phyloP scores from a whole-genome alignment of 192 early-diverging fungal genomes.

The Umbelopsis vinacea region DNA sequence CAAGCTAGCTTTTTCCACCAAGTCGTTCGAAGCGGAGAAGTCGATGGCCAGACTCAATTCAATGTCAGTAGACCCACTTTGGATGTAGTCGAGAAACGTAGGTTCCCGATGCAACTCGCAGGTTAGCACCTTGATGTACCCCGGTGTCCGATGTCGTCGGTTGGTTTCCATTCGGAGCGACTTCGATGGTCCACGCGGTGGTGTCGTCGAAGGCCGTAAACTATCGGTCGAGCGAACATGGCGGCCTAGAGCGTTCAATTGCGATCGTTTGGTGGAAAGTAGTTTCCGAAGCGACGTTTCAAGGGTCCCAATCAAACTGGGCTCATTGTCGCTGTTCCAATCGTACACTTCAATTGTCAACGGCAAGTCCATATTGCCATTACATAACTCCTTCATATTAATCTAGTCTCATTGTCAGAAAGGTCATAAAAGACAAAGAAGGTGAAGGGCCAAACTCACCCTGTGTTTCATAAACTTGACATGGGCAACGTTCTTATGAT shows the following conservation, averaged over 20 bases:
- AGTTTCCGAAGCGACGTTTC: constrained; percentile 1
- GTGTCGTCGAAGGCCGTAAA: not conserved
- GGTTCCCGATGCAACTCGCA: constrained; percentile 10
- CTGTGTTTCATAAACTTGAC: constrained; percentile 10
- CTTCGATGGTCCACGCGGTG: not conserved
- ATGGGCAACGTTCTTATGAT: constrained; percentile 16
- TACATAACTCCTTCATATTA: constrained; percentile 15
- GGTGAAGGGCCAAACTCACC: not conserved
- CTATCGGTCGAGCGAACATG: not conserved
- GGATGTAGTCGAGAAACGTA: constrained; percentile 15
- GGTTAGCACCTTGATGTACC: constrained; percentile 10
- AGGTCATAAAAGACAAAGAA: no score
- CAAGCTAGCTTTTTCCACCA: constrained; percentile 14
- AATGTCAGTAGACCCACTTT: constrained; percentile 18
- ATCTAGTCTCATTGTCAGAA: not conserved
- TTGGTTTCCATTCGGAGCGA: not conserved
- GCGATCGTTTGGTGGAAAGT: constrained; percentile 7
- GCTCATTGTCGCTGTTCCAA: constrained; percentile 18
- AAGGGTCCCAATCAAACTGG: not conserved
- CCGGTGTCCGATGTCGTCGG: not conserved
- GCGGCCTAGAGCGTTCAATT: not conserved
- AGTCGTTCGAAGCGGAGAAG: constrained; percentile 14
- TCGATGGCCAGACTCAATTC: constrained; percentile 17
- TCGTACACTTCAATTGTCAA: constrained; percentile 24
- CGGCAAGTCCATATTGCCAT: constrained; percentile 15